A percentile compares a stretch with the other conserved stretches of the same genome.
Conservation (phyloP, 2,329 filamentous ascomycete genomes). For the Aspergillus felis region DNA sequence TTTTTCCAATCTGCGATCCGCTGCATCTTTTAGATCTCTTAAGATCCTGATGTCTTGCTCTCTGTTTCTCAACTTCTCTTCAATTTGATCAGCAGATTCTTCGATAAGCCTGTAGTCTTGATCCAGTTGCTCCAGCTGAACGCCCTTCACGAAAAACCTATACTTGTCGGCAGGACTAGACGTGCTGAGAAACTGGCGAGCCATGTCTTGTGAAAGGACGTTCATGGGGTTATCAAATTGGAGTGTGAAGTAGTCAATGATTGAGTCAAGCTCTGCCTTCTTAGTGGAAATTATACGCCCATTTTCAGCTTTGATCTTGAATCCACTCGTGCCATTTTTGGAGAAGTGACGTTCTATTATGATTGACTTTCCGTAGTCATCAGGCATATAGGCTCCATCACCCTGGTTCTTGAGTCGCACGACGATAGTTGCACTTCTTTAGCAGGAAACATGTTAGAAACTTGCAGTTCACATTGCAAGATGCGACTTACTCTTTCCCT, state of each 20-base stretch:
- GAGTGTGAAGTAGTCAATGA: constrained; percentile 86
- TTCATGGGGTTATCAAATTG: constrained; percentile 98
- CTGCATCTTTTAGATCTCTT: constrained; percentile 56
- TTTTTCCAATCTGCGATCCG: constrained; percentile 61
- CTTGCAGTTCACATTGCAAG: not conserved
- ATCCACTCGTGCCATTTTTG: constrained; percentile 68
- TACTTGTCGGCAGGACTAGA: constrained; percentile 84
- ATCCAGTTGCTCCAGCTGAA: constrained; percentile 87
- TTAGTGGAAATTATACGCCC: constrained; percentile 74
- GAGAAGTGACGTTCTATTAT: constrained; percentile 88
- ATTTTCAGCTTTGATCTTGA: constrained; percentile 75
- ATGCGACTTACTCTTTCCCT: constrained; percentile 63
- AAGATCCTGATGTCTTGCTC: constrained; percentile 61
- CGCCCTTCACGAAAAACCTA: constrained; percentile 92
- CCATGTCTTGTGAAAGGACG: constrained; percentile 90
- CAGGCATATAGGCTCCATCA: constrained; percentile 74
- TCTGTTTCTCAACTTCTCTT: constrained; percentile 59
- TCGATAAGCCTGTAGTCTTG: constrained; percentile 84
- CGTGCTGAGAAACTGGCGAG: constrained; percentile 84
- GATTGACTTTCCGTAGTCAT: constrained; percentile 79
- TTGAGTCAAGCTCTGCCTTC: constrained; percentile 83
- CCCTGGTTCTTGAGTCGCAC: constrained; percentile 92
- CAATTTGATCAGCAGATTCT: constrained; percentile 70
- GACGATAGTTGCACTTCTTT: constrained; percentile 57
- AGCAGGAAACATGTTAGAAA: constrained; percentile 5